A percentile compares a stretch with the other conserved stretches of the same genome.
Conservation (phyloP, 2,329 filamentous ascomycete genomes). For the Endocalyx cinctus region DNA sequence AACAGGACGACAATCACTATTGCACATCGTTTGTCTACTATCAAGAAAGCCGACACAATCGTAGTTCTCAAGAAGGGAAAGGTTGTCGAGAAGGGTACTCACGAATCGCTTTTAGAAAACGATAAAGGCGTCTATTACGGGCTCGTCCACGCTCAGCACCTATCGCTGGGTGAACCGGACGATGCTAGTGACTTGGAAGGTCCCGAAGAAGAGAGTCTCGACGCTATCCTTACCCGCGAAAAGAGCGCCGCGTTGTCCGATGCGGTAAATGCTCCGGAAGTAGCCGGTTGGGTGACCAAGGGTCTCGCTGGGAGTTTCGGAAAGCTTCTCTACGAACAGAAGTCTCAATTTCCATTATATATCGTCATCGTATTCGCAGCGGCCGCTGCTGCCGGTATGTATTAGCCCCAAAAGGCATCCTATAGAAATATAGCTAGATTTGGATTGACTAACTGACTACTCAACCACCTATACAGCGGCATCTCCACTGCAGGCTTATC, state of each 20-base stretch:
- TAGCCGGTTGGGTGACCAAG: slow-evolving; percentile 28
- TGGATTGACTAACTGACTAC: slow-evolving; percentile 5
- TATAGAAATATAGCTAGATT: too few relatives aligned
- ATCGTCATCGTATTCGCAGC: slow-evolving; percentile 43
- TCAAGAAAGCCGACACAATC: slow-evolving; percentile 74
- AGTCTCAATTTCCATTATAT: slow-evolving; percentile 46
- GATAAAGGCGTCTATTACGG: slow-evolving; percentile 61
- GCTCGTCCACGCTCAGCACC: slow-evolving; percentile 60
- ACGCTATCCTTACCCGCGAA: slow-evolving; percentile 35
- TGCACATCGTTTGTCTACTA: slow-evolving; percentile 69
- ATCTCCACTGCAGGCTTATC: slow-evolving; percentile 47
- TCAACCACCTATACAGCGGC: slow-evolving; percentile 28
- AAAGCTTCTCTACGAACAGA: slow-evolving; percentile 53
- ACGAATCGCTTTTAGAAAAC: slow-evolving; percentile 62
- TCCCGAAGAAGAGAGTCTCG: slow-evolving; percentile 36
- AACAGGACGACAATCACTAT: slow-evolving; percentile 69
- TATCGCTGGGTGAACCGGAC: slow-evolving; percentile 47
- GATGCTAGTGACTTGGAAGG: slow-evolving; percentile 31
- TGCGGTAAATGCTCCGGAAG: slow-evolving; percentile 12
- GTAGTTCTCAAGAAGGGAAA: slow-evolving; percentile 68
- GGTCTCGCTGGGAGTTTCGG: slow-evolving; percentile 51
- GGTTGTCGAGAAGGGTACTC: slow-evolving; percentile 70
- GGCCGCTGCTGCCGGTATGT: slow-evolving; percentile 31
- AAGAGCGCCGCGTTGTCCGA: slow-evolving; percentile 41
- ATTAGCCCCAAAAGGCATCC: neutral